Conservation (phyloP, 805 yeast genomes). For the Wickerhamomyces pijperi region DNA sequence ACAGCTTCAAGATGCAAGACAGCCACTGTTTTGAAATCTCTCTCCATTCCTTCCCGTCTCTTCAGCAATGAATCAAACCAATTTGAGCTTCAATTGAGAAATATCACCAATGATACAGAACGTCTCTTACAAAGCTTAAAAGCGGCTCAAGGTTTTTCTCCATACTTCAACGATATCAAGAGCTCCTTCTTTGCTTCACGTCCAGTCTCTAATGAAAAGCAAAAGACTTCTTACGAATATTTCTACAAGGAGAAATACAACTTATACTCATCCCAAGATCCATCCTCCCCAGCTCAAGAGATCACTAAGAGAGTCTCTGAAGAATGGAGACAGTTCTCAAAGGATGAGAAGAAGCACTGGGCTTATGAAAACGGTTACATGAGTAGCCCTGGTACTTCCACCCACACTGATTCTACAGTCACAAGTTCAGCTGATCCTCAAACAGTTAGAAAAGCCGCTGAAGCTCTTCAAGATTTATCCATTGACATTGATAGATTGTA, state of each 20-base stretch:
- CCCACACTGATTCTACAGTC: no score
- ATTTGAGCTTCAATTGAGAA: neutral
- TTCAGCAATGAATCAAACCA: neutral
- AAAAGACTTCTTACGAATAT: neutral
- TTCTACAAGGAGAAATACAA: constrained; percentile 1
- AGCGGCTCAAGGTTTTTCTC: neutral
- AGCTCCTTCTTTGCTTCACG: neutral
- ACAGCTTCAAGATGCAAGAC: neutral
- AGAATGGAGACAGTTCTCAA: neutral
- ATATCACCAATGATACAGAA: neutral
- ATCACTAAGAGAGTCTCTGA: constrained; percentile 1
- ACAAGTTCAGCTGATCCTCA: neutral
- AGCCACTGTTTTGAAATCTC: neutral
- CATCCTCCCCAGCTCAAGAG: neutral
- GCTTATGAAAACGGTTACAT: neutral
- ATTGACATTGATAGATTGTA: neutral
- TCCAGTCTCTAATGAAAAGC: neutral
- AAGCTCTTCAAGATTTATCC: neutral
- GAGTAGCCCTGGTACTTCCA: no score
- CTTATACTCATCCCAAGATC: neutral
- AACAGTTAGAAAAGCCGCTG: neutral
- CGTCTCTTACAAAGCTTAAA: neutral
- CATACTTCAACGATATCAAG: neutral
- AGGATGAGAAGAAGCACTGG: constrained; percentile 1
- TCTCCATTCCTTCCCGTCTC: neutral